phyloP scores from a whole-genome alignment of 2,329 filamentous ascomycete genomes.

The Phialocephala subalpina region DNA sequence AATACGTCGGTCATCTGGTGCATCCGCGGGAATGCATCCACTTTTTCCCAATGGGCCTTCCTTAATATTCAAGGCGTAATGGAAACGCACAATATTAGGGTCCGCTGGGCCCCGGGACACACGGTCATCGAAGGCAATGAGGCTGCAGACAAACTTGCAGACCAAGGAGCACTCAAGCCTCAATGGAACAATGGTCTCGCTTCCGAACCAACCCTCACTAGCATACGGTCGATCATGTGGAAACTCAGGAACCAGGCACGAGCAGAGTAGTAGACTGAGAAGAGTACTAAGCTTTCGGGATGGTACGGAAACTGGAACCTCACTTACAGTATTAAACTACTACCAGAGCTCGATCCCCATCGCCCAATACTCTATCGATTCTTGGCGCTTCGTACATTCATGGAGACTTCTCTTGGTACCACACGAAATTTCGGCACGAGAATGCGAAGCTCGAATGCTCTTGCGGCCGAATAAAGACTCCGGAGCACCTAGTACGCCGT shows the following conservation, averaged over 20 bases:
- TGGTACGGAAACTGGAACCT: background rate
- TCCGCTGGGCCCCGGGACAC: slow-evolving; percentile 5
- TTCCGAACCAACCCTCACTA: background rate
- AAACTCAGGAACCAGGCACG: background rate
- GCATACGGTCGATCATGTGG: background rate
- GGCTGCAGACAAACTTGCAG: background rate
- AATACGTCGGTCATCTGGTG: slow-evolving; percentile 5
- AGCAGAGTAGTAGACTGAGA: background rate
- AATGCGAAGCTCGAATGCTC: background rate
- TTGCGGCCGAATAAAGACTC: background rate
- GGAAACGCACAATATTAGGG: background rate
- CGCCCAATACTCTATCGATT: background rate
- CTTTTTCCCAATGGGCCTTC: background rate
- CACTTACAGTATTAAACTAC: background rate
- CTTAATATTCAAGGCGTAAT: background rate
- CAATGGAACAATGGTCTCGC: background rate
- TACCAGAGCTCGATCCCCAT: background rate
- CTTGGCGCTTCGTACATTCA: background rate
- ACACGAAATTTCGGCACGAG: slow-evolving; percentile 5
- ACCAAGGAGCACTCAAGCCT: background rate
- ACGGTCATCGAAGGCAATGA: slow-evolving; percentile 1
- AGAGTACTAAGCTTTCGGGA: background rate
- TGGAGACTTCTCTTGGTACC: slow-evolving; percentile 10
- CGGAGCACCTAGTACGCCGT: background rate
- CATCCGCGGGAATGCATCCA: background rate